Conservation (phyloP, 768 basidiomycete species). For the Phylloporus sp. region DNA sequence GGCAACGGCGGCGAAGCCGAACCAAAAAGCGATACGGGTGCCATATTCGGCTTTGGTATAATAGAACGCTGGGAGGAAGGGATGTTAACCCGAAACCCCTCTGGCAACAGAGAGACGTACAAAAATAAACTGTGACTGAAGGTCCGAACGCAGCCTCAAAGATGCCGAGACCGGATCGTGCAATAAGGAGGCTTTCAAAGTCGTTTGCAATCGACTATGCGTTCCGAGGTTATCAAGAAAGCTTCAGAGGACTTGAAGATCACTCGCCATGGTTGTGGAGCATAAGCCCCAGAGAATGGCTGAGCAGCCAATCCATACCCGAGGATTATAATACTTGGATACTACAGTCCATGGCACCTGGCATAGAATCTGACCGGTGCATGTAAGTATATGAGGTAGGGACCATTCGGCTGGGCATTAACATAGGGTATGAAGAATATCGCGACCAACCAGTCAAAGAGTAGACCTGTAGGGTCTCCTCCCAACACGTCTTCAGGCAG, state of each 20-base stretch:
- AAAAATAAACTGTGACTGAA: constrained; percentile 30
- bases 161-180: constrained; percentile 29
- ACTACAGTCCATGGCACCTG: constrained; percentile 64
- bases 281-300: constrained; percentile 70
- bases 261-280: constrained; percentile 62
- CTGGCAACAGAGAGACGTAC: constrained; percentile 6
- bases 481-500: constrained; percentile 58
- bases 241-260: not conserved
- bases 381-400: not conserved
- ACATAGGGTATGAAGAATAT: constrained; percentile 80
- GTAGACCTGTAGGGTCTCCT: constrained; percentile 60
- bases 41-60: constrained; percentile 47
- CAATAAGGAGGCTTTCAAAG: constrained; percentile 27
- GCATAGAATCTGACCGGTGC: constrained; percentile 49
- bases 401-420: constrained; percentile 14
- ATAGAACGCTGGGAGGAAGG: constrained; percentile 36
- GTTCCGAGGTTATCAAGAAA: not conserved
- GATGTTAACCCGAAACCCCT: constrained; percentile 16
- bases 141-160: constrained; percentile 35
- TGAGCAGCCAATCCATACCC: constrained; percentile 61
- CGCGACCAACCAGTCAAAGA: constrained; percentile 78
- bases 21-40: constrained; percentile 46
- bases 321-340: constrained; percentile 67
- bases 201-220: constrained; percentile 23
- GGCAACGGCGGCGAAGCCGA: constrained; percentile 52